These are phyloP conservation scores for Pestalotiopsis sp. DNA, from an alignment of 2,329 filamentous ascomycete genomes.

Conservation along the genomic window DNA sequence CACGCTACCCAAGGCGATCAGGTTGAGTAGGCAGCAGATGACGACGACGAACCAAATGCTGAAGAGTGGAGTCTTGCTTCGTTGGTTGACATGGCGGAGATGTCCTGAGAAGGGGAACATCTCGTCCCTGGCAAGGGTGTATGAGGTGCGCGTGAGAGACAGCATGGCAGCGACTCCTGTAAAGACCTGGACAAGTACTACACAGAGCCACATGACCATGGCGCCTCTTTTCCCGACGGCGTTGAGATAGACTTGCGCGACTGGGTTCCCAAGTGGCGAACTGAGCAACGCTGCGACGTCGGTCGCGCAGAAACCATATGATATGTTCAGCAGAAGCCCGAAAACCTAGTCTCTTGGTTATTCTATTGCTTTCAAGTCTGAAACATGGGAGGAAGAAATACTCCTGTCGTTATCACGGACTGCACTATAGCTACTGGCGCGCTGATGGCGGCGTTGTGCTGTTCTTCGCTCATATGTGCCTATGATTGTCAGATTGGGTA, in stretches of 20 bases:
- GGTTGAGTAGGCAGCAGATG: conserved; percentile 54
- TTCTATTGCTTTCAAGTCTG: no score
- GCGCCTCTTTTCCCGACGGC: conserved; percentile 59
- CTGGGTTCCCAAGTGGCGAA: conserved; percentile 62
- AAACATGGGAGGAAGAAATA: no score
- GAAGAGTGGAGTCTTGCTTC: conserved; percentile 62
- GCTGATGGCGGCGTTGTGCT: conserved; percentile 61
- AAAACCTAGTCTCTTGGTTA: conserved; percentile 41
- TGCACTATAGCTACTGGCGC: conserved; percentile 62
- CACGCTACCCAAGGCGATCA: conserved; percentile 53
- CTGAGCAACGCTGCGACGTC: conserved; percentile 58
- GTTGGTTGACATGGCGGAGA: conserved; percentile 46
- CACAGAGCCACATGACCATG: conserved; percentile 62
- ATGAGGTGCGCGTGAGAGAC: conserved; percentile 64
- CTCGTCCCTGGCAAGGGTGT: conserved; percentile 61
- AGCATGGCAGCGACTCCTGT: conserved; percentile 67
- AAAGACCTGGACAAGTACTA: conserved; percentile 67
- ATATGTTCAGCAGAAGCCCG: conserved; percentile 66
- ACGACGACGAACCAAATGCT: conserved; percentile 66
- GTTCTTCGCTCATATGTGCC: conserved; percentile 50
- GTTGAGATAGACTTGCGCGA: conserved; percentile 62
- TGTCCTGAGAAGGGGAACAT: conserved; percentile 63
- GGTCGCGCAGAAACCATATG: conserved; percentile 63
- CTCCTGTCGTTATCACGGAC: conserved; percentile 57
- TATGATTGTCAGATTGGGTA: no score